Evolutionary conservation across 2,329 filamentous ascomycete species (phyloP).

Genomic region (Monosporascus sp.): DNA sequence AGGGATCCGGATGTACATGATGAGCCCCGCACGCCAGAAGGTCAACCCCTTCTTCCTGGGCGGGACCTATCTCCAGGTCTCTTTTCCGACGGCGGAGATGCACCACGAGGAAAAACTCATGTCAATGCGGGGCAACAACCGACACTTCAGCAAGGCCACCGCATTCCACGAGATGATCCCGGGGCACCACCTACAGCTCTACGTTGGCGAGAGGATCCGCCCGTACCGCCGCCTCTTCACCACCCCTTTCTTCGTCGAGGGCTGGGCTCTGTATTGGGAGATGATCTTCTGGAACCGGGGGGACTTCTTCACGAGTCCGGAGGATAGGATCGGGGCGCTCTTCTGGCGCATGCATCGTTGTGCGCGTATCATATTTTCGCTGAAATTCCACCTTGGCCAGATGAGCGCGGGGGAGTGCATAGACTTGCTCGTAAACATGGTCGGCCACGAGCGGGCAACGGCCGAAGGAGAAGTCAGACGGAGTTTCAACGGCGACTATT

Average conservation of each 20-base stretch:
- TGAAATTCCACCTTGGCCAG: slow-evolving; percentile 52
- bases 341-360: slow-evolving; percentile 62
- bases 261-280: slow-evolving; percentile 60
- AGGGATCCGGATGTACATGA: slow-evolving; percentile 53
- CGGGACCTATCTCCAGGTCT: slow-evolving; percentile 47
- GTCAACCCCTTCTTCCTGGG: slow-evolving; percentile 57
- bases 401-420: slow-evolving; percentile 50
- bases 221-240: slow-evolving; percentile 47
- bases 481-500: slow-evolving; percentile 50
- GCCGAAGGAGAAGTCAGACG: slow-evolving; percentile 56
- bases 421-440: slow-evolving; percentile 49
- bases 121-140: slow-evolving; percentile 56
- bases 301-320: slow-evolving; percentile 44
- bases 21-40: slow-evolving; percentile 46
- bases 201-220: slow-evolving; percentile 40
- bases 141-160: slow-evolving; percentile 51
- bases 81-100: slow-evolving; percentile 51
- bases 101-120: slow-evolving; percentile 50
- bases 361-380: slow-evolving; percentile 52
- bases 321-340: slow-evolving; percentile 51
- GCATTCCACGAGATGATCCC: slow-evolving; percentile 60
- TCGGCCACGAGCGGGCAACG: slow-evolving; percentile 54
- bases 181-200: slow-evolving; percentile 50
- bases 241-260: slow-evolving; percentile 56
- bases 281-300: slow-evolving; percentile 50